Conservation (phyloP, 78 protist genomes). For the Dictyostelium firmibasis region DNA sequence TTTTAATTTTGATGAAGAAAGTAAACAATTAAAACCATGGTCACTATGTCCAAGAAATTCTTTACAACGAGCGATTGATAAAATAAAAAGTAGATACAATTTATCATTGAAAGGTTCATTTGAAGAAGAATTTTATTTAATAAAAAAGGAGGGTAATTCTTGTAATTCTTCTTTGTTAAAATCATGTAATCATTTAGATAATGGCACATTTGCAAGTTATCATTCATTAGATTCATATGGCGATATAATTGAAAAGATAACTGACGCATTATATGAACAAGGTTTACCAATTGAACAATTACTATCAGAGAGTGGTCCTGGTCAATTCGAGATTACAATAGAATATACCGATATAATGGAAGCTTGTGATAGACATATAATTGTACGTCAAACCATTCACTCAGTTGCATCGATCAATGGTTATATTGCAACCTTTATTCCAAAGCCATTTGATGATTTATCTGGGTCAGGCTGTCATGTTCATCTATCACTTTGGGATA, state of each 20-base stretch:
- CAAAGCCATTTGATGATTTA: neutral
- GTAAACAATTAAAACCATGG: neutral
- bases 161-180: neutral
- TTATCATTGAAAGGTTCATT: conserved; percentile 18
- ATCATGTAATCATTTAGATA: neutral
- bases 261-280: neutral
- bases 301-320: conserved; percentile 29
- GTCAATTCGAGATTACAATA: conserved; percentile 57
- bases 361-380: conserved; percentile 64
- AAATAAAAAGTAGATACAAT: neutral
- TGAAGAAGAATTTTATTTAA: conserved; percentile 58
- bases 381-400: conserved; percentile 10
- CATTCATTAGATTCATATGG: neutral
- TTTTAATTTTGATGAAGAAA: neutral
- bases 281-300: conserved; percentile 45
- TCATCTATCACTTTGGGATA: conserved; percentile 50
- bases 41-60: neutral
- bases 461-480: conserved; percentile 47
- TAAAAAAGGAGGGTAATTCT: neutral
- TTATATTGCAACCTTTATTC: conserved; percentile 30
- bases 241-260: neutral
- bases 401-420: conserved; percentile 25
- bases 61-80: neutral
- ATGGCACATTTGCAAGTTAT: conserved; percentile 9
- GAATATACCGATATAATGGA: conserved; percentile 5